Base-by-base conservation (phyloP, 2,329 filamentous ascomycete species). In the Thielaviopsis cerberus region DNA sequence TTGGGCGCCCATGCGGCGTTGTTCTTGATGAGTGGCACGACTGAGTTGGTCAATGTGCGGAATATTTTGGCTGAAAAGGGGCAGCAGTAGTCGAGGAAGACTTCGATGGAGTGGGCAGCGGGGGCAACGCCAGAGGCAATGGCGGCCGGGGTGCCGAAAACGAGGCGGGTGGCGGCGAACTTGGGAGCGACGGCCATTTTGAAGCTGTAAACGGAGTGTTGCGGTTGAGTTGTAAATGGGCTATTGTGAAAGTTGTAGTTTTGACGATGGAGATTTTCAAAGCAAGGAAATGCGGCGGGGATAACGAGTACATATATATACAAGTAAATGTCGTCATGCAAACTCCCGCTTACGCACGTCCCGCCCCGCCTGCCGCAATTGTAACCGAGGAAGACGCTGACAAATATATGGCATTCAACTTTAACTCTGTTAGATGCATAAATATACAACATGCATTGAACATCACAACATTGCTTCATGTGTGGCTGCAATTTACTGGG, bases 81-180 rank as follows among this genome's bases (percentile, higher is more conserved):
- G 69, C 90, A 96, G 67, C 88, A 86, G 74, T 94, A 96, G 75
- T 96, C 90, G 64, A 95, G 82, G 70, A 86, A 83, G 55, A 84
- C 62, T 68, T 84, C 81, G 54, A 83, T 68, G 0, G 79, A 82
- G 72, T 83, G 80, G 17, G 74, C 69, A 5, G 76, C 71, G 45
- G 73, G 70, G 7, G 72, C 67, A 17, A 72, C 66, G 17, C 67
- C 64, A 11, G 69, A 61, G 2, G 69, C 60, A 27, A 68, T 59
- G 34, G 71, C 62, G 51, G 65, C 62, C 17, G 69, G 64, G 13
- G 69, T 59, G 56, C 68, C 69, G 67, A 80, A 76, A 63, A 70
- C 66, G 54, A 88, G 76, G 69, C 80, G 84, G 66, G 86, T 83
- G 62, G 80, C 86, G 17, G 82, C 83, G 72, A 87, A 88, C 67